Conservation (phyloP, 192 early-diverging fungal genomes). For the Mortierella claussenii region DNA sequence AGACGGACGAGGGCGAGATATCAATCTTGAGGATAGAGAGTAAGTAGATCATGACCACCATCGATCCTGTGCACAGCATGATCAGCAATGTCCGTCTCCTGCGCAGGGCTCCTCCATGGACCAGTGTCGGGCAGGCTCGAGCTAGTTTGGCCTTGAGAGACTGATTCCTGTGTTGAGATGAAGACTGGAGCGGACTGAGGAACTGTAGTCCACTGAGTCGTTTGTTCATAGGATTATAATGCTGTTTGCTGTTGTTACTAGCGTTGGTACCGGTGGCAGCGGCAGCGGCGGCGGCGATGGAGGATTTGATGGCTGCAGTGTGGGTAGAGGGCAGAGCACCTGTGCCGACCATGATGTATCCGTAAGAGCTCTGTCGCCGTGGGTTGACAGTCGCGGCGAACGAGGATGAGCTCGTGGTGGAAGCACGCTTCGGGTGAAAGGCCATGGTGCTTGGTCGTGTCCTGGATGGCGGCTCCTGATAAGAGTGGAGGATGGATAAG, state of each 20-base stretch:
- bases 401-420: slow-evolving; percentile 22
- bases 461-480: background rate
- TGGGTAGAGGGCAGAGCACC: slow-evolving; percentile 40
- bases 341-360: slow-evolving; percentile 46
- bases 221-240: background rate
- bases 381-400: slow-evolving; percentile 25
- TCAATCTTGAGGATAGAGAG: slow-evolving; percentile 20
- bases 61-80: slow-evolving; percentile 27
- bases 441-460: slow-evolving; percentile 8
- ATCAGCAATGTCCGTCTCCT: slow-evolving; percentile 23
- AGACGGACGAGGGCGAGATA: slow-evolving; percentile 11
- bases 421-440: slow-evolving; percentile 39
- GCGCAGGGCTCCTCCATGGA: slow-evolving; percentile 27
- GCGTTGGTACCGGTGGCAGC: no score
- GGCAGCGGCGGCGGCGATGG: no score
- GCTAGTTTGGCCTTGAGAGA: slow-evolving; percentile 38
- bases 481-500: background rate
- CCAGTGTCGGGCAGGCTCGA: slow-evolving; percentile 11
- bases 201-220: slow-evolving; percentile 13
- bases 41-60: slow-evolving; percentile 35
- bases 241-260: background rate
- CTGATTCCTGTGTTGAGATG: slow-evolving; percentile 35
- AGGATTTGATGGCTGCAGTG: slow-evolving; percentile 27
- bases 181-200: slow-evolving; percentile 10
- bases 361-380: slow-evolving; percentile 28